A percentile compares a stretch with the other conserved stretches of the same genome.
Evolutionary conservation across 2,329 filamentous ascomycete species (phyloP).

Genomic region (Cordyceps farinosa): DNA sequence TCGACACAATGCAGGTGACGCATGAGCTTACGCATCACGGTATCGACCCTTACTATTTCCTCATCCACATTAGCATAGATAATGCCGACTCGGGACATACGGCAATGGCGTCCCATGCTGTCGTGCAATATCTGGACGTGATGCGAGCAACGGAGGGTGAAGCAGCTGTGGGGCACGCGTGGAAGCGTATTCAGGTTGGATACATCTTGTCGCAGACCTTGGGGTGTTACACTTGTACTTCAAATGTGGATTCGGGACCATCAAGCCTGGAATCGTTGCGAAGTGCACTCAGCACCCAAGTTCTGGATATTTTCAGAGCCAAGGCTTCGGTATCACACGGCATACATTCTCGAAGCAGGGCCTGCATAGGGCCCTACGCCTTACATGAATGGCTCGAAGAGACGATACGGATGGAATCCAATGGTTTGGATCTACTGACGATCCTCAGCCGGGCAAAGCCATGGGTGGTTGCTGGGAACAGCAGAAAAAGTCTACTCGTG

Average conservation of each 20-base stretch:
- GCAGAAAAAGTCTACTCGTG: slow-evolving; percentile 37
- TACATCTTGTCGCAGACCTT: slow-evolving; percentile 28
- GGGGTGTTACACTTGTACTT: not conserved
- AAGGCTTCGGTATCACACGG: not conserved
- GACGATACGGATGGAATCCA: not conserved
- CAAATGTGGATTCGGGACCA: not conserved
- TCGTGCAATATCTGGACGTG: slow-evolving; percentile 33
- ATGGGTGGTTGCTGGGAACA: slow-evolving; percentile 40
- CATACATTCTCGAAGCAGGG: not conserved
- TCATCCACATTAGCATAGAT: slow-evolving; percentile 47
- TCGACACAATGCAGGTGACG: slow-evolving; percentile 26
- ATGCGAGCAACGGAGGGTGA: not conserved
- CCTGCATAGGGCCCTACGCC: not conserved
- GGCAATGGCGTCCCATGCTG: slow-evolving; percentile 42
- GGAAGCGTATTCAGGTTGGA: slow-evolving; percentile 41
- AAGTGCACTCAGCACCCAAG: not conserved
- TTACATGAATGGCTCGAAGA: not conserved
- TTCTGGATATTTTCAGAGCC: not conserved
- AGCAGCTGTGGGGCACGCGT: slow-evolving; percentile 30
- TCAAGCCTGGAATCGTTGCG: not conserved
- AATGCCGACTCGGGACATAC: slow-evolving; percentile 45
- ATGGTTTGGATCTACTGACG: not conserved
- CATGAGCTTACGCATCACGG: slow-evolving; percentile 41
- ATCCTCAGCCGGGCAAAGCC: slow-evolving; percentile 5
- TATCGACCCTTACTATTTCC: slow-evolving; percentile 44